Percentiles rank a stretch among this genome's conserved stretches.
Conservation (phyloP, 2,329 filamentous ascomycete species). For the Alternaria sp. region DNA sequence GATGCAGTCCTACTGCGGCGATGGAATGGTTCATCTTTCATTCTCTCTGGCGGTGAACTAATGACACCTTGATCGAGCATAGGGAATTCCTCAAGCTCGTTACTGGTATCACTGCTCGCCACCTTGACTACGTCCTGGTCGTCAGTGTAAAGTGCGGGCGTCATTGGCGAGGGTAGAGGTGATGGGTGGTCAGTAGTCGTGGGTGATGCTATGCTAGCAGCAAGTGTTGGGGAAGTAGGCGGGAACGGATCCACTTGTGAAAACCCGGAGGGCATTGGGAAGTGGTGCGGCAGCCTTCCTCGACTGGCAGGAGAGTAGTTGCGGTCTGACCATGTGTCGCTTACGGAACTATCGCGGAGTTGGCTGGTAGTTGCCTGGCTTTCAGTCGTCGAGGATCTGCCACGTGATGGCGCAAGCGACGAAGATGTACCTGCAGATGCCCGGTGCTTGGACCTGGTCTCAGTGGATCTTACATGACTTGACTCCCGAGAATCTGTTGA, state of each 20-base stretch:
- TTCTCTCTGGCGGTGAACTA: constrained; percentile 31
- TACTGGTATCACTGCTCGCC: constrained; percentile 46
- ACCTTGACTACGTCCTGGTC: constrained; percentile 48
- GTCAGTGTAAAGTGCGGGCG: constrained; percentile 39
- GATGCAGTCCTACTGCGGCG: constrained; percentile 47
- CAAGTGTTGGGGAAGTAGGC: constrained; percentile 35
- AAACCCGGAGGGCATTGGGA: constrained; percentile 38
- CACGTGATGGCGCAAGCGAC: constrained; percentile 36
- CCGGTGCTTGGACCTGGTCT: constrained; percentile 26
- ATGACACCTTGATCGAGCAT: constrained; percentile 36
- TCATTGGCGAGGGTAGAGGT: constrained; percentile 48
- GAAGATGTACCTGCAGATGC: constrained; percentile 28
- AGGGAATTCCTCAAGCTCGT: constrained; percentile 40
- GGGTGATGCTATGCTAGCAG: constrained; percentile 38
- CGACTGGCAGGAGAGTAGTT: constrained; percentile 24
- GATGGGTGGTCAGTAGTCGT: constrained; percentile 43
- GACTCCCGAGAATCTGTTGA: constrained; percentile 36
- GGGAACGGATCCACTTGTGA: constrained; percentile 45
- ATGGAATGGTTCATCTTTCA: constrained; percentile 35
- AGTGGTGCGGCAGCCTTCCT: constrained; percentile 27
- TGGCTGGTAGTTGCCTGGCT: constrained; percentile 25
- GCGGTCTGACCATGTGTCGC: constrained; percentile 32
- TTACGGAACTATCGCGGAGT: constrained; percentile 42
- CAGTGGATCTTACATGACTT: constrained; percentile 32
- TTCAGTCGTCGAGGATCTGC: constrained; percentile 33